Conservation (phyloP, 163 green algal genomes). For the Smithsoniella earleae region DNA sequence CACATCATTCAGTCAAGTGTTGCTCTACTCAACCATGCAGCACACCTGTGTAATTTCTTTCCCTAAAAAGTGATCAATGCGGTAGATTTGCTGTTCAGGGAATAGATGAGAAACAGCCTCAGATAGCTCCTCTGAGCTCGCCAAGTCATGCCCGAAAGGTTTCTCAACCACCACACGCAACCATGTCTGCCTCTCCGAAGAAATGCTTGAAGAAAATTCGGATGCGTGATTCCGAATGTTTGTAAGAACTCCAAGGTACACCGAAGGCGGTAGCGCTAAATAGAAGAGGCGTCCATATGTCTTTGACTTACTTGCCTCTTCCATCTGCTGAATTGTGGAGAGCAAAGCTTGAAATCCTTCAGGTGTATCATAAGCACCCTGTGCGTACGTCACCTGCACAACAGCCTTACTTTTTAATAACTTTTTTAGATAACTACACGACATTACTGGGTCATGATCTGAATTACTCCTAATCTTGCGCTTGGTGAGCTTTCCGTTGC, state of each 20-base stretch:
- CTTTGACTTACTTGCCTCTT: conserved; percentile 29
- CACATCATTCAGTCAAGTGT: no score
- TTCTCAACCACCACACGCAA: conserved; percentile 89
- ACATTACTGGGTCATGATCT: no score
- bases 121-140: conserved; percentile 68
- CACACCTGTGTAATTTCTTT: conserved; percentile 68
- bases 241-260: conserved; percentile 75
- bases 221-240: background rate
- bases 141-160: conserved; percentile 87
- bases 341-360: conserved; percentile 38
- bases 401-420: background rate
- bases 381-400: conserved; percentile 33
- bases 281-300: conserved; percentile 83
- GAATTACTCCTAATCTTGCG: conserved; percentile 46
- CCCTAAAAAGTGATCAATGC: conserved; percentile 98
- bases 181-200: conserved; percentile 41
- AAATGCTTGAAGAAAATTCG: background rate
- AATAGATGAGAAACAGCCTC: conserved; percentile 66
- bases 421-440: background rate
- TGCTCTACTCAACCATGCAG: no score
- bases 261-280: conserved; percentile 82
- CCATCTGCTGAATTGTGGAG: conserved; percentile 30
- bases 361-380: conserved; percentile 40
- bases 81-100: conserved; percentile 83
- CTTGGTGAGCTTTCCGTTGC: background rate